Base-by-base conservation (phyloP, 371 early-diverging fungal species). In the Mucor lusitanicus region DNA sequence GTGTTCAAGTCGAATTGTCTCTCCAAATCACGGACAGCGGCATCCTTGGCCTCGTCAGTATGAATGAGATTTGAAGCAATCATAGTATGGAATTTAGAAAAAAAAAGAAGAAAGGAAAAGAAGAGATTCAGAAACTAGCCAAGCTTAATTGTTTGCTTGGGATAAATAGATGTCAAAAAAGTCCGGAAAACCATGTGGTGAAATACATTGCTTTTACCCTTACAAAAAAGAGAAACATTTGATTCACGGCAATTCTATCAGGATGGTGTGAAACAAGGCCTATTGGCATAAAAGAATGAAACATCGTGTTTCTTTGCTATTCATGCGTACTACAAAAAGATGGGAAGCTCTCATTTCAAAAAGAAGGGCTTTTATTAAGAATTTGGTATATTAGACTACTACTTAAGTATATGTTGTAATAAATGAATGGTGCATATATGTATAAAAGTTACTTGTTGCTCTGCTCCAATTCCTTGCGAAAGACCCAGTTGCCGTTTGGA, bases 1-100 rank as follows among this genome's bases (percentile, higher is more conserved):
- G 72, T 55, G 19, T 21, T 61, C 33, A 72, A 61, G 19, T 72
- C 35, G 17, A 72, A 68, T n/a, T 68, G 54, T 25, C 28, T 48
- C 17, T 65, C 65, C 7, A 72, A 61, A 17, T 61, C 53, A 8
- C 11, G 54, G 42, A 72, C 33, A 25, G 68, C 72, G 2, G 19
- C 50, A 28, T 65, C 37, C 42, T 65, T 65, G 11, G 39, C 54
- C 27, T 70, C 66, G 44, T 71, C 67, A n/a, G 23, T 37, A 17
- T 44, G 35, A n/a, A 58, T 25, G 19, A 62, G 28, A 37, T 32
- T 50, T 35, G 53, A 39, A 28, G 60, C 39, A 54, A 48, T 60
- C 67, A 66, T 66, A 25, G 15, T 66, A 32, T 12, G 32, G 5
- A 11, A 27, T 33, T 25, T 23, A 17, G 53, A 58, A 15, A 50